Base-by-base conservation (phyloP, 441 rosid genomes). In the Codiaeum variegatum region DNA sequence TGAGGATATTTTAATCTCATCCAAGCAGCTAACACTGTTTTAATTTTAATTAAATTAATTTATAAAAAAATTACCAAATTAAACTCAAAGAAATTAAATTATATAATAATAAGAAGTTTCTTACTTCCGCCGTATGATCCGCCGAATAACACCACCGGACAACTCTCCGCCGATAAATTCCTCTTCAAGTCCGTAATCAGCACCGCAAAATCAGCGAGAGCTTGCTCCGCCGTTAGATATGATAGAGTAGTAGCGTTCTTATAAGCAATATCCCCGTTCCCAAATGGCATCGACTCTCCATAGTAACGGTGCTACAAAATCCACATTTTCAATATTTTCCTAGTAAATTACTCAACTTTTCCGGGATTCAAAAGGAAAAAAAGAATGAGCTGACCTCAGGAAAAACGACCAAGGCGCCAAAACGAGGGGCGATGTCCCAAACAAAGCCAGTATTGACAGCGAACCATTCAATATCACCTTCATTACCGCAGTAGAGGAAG, bases 41-140 rank as follows among this genome's bases (percentile, higher is more conserved):
- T 0, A 24, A 44, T 52, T 19, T 23, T 11, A 68, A 1, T 40
- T 26, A 19, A 44, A 59, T 28, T 24, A 46, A 61, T 29, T 6
- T 13, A 6, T 8, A 34, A 23, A 55, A n/a, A 16, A 67, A 42
- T 19, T 5, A 52, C 10, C 0, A 44, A 60, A 28, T 59, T 4
- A 67, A 42, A 66, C 8, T 15, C 8, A 75, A 16, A 9, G 68
- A 52, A 65, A 51, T 19, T 3, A 47, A 52, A 5, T 52, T 0
- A 16, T 21, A 46, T 31, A 64, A 21, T 8, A 12, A 46, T 31
- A 64, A 21, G 6, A 12, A 47, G 4, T 26, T 28, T 29, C 92
- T 77, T 87, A 93, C 97, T 93, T 88, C 98, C 98, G 73, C 98
- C 97, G 71, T 93, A 90, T 21, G 98, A 93, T 75, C 97, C 98